A percentile compares a stretch with the other conserved stretches of the same genome.
phyloP scores from a whole-genome alignment of 192 early-diverging fungal genomes.

The Glomus cerebriforme region DNA sequence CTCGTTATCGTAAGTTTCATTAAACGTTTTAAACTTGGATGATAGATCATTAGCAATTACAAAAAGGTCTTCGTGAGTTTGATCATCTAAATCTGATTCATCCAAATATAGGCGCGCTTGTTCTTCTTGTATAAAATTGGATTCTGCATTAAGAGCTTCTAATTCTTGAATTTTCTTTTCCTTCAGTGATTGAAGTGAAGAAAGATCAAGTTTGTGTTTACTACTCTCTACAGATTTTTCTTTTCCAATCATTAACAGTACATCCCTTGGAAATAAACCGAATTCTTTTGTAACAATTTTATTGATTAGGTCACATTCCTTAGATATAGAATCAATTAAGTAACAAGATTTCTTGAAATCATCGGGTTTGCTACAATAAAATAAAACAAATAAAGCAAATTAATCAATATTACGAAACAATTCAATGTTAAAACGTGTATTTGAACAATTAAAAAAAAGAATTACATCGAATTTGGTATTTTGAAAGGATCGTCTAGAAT shows the following conservation, averaged over 20 bases:
- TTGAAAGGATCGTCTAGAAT: neutral
- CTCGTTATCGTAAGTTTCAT: slow-evolving; percentile 8
- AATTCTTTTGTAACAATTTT: neutral
- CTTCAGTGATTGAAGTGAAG: neutral
- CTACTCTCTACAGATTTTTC: neutral
- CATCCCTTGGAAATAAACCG: slow-evolving; percentile 20
- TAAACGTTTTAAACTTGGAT: neutral
- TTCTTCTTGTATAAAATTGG: neutral
- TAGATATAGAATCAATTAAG: slow-evolving; percentile 16
- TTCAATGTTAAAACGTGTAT: neutral
- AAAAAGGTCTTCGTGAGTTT: neutral
- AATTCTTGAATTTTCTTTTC: neutral
- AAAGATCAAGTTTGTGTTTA: slow-evolving; percentile 13
- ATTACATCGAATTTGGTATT: neutral
- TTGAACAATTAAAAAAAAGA: neutral
- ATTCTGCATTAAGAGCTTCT: neutral
- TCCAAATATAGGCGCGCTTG: neutral
- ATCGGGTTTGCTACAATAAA: neutral
- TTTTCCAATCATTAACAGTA: neutral
- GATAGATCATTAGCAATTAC: neutral
- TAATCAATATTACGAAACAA: too few species aligned
- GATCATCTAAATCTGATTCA: neutral
- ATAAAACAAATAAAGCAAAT: neutral
- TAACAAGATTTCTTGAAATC: slow-evolving; percentile 5
- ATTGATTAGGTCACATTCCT: neutral